These are phyloP conservation scores for Xerocomus minutiporus DNA, from an alignment of 1,284 basidiomycete genomes.

Conservation along the genomic window DNA sequence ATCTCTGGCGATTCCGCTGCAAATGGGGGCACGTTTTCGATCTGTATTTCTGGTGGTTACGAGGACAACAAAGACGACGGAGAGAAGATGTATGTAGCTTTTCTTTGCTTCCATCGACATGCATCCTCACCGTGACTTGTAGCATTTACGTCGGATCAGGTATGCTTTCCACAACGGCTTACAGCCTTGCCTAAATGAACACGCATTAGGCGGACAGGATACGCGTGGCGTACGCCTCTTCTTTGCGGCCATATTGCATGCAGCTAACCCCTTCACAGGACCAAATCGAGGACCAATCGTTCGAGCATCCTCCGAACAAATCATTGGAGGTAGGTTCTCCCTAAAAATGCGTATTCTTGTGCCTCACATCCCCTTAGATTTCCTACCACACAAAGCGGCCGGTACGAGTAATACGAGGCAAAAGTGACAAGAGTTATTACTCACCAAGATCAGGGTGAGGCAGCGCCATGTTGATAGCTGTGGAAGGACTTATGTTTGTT, in stretches of 20 bases:
- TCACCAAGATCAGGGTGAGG: constrained; percentile 35
- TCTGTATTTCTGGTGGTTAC: constrained; percentile 41
- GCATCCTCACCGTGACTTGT: neutral
- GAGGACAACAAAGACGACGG: constrained; percentile 40
- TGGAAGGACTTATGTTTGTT: neutral
- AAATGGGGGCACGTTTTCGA: constrained; percentile 36
- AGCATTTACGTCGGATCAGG: constrained; percentile 42
- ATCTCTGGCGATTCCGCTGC: constrained; percentile 23
- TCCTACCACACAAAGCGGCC: constrained; percentile 35
- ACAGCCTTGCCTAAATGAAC: neutral
- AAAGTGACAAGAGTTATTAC: constrained; percentile 21
- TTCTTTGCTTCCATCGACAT: neutral
- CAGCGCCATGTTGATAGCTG: too few relatives aligned
- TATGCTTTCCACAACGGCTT: constrained; percentile 1
- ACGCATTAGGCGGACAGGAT: constrained; percentile 26
- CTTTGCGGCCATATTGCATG: neutral
- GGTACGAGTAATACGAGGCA: constrained; percentile 41
- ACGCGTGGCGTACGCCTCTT: constrained; percentile 14
- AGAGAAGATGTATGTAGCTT: constrained; percentile 34
- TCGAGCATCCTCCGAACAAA: constrained; percentile 31
- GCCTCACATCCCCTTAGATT: constrained; percentile 14
- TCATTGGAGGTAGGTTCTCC: constrained; percentile 28
- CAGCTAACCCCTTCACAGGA: constrained; percentile 2
- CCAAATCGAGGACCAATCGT: constrained; percentile 36
- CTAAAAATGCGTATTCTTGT: neutral